Evolutionary conservation across 768 basidiomycete genomes (phyloP).

Genomic region (Auriscalpium vulgare): DNA sequence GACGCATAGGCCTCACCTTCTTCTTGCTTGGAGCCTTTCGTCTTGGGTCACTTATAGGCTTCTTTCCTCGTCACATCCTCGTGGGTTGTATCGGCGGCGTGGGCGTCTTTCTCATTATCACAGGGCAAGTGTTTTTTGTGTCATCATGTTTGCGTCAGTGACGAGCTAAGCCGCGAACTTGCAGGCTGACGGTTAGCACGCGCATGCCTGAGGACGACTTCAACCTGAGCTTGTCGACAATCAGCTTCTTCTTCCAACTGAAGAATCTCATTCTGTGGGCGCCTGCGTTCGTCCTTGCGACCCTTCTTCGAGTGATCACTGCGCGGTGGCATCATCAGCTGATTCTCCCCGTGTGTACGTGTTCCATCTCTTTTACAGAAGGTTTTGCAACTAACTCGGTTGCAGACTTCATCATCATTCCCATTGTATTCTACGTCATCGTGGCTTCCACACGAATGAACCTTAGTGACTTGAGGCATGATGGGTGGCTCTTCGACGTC

Average conservation of each 20-base stretch:
- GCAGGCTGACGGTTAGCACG: slow-evolving; percentile 76
- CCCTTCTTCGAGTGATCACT: slow-evolving; percentile 74
- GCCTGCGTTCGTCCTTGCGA: slow-evolving; percentile 68
- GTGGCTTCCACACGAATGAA: slow-evolving; percentile 56
- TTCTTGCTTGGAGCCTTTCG: slow-evolving; percentile 79
- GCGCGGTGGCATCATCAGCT: slow-evolving; percentile 78
- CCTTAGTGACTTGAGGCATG: slow-evolving; percentile 46
- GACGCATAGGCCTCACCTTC: slow-evolving; percentile 60
- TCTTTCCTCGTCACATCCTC: slow-evolving; percentile 94
- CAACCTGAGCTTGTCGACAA: slow-evolving; percentile 51
- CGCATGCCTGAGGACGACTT: slow-evolving; percentile 77
- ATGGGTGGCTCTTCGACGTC: slow-evolving; percentile 87
- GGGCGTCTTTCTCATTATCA: slow-evolving; percentile 84
- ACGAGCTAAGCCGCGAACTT: background rate
- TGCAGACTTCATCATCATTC: slow-evolving; percentile 74
- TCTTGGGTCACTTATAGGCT: slow-evolving; percentile 82
- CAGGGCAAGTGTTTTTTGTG: slow-evolving; percentile 50
- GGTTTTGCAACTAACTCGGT: background rate
- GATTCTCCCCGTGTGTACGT: slow-evolving; percentile 81
- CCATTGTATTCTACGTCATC: slow-evolving; percentile 76
- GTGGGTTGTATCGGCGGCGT: slow-evolving; percentile 99
- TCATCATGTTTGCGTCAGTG: background rate
- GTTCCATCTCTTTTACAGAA: slow-evolving; percentile 3
- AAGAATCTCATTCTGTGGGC: slow-evolving; percentile 73
- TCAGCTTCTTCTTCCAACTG: slow-evolving; percentile 59